Evolutionary conservation across 106 monocot genomes (phyloP).

Genomic region (Acorus calamus): DNA sequence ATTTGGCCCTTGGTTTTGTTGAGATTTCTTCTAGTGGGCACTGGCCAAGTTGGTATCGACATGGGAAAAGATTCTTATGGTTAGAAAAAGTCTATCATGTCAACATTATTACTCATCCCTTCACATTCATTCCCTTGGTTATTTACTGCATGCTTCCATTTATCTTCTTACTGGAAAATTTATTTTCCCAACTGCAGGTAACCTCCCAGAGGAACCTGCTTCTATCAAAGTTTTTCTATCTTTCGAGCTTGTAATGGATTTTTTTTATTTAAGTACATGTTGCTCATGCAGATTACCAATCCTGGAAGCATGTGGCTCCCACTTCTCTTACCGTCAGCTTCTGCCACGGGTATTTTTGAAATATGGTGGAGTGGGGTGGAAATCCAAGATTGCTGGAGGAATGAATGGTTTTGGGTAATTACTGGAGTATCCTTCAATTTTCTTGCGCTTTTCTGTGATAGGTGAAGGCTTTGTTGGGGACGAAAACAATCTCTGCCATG

Average conservation of each 20-base stretch:
- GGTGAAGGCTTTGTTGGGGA: conserved; percentile 12
- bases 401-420: conserved; percentile 24
- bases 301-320: conserved; percentile 13
- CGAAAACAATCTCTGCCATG: conserved; percentile 10
- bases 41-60: conserved; percentile 20
- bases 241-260: neutral
- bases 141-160: conserved; percentile 28
- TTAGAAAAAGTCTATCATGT: conserved; percentile 17
- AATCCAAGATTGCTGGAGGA: conserved; percentile 15
- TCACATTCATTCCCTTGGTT: conserved; percentile 25
- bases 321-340: conserved; percentile 17
- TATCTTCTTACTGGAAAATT: conserved; percentile 34
- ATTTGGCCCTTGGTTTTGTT: conserved; percentile 16
- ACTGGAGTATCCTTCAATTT: conserved; percentile 14
- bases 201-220: neutral
- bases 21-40: conserved; percentile 21
- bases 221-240: no score
- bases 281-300: conserved; percentile 7
- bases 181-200: conserved; percentile 12
- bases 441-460: conserved; percentile 16
- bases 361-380: conserved; percentile 32
- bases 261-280: neutral
- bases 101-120: conserved; percentile 18
- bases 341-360: conserved; percentile 15
- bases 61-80: conserved; percentile 8